Percentiles rank a stretch among this genome's conserved stretches.
phyloP scores from a whole-genome alignment of 1,284 basidiomycete genomes.

The Leccinum olivaceoglutinosum region DNA sequence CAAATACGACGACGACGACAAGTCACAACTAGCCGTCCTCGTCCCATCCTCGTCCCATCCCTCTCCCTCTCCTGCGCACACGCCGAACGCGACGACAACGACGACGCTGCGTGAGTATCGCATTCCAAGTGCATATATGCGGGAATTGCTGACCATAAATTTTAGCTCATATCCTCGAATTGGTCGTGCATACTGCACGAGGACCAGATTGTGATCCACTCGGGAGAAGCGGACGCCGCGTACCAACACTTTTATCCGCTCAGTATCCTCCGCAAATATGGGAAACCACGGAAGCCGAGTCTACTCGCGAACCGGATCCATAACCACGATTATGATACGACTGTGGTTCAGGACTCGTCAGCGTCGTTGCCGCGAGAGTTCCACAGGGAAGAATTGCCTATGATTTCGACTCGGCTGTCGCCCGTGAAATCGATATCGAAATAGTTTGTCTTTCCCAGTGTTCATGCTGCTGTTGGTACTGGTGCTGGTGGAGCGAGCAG shows the following conservation, averaged over 20 bases:
- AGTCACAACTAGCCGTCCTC: too few species aligned
- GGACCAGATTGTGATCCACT: conserved; percentile 64
- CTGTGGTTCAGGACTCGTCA: conserved; percentile 3
- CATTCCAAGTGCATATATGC: conserved; percentile 1
- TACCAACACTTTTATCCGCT: conserved; percentile 32
- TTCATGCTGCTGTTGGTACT: conserved; percentile 1
- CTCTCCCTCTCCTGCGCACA: too few species aligned
- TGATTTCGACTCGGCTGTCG: conserved; percentile 23
- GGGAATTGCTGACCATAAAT: conserved; percentile 8
- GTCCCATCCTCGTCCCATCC: too few species aligned
- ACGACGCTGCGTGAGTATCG: conserved; percentile 27
- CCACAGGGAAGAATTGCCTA: conserved; percentile 21
- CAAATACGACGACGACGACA: too few species aligned
- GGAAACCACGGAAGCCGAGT: conserved; percentile 21
- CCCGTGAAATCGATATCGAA: conserved; percentile 30
- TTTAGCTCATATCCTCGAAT: conserved; percentile 54
- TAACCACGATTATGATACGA: conserved; percentile 4
- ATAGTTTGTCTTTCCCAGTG: conserved; percentile 29
- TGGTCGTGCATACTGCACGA: conserved; percentile 68
- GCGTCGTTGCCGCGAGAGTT: conserved; percentile 1
- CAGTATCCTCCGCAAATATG: conserved; percentile 20
- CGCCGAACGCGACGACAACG: too few species aligned
- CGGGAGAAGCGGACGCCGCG: conserved; percentile 37
- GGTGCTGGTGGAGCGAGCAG: not conserved
- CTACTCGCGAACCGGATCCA: conserved; percentile 14